A percentile compares a stretch with the other conserved stretches of the same genome.
Evolutionary conservation across 2,329 filamentous ascomycete species (phyloP).

Genomic region (Pseudovirgaria hyperparasitica): DNA sequence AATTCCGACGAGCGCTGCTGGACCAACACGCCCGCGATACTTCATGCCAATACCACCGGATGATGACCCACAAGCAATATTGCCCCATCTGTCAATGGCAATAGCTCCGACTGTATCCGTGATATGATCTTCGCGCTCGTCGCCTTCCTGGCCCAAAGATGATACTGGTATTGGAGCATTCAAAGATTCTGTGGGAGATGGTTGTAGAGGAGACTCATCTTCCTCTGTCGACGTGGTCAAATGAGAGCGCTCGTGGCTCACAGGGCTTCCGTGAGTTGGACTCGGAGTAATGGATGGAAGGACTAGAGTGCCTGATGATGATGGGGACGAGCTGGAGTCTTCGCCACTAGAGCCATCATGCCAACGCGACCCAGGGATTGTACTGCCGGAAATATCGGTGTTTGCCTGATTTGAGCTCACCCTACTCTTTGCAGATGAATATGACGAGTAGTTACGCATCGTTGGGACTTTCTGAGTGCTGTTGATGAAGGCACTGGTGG

Average conservation of each 20-base stretch:
- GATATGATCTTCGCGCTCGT: slow-evolving; percentile 55
- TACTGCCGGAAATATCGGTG: slow-evolving; percentile 11
- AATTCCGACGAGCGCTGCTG: slow-evolving; percentile 83
- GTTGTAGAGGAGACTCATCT: slow-evolving; percentile 8
- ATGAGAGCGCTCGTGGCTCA: slow-evolving; percentile 7
- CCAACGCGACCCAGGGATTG: slow-evolving; percentile 9
- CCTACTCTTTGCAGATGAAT: too few species aligned
- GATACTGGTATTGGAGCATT: slow-evolving; percentile 1
- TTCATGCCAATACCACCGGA: slow-evolving; percentile 99
- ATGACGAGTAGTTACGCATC: slow-evolving; percentile 11
- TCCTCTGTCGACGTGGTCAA: slow-evolving; percentile 7
- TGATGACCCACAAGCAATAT: slow-evolving; percentile 88
- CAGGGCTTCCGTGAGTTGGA: slow-evolving; percentile 5
- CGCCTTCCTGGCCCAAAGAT: slow-evolving; percentile 7
- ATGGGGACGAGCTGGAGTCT: slow-evolving; percentile 14
- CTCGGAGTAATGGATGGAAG: slow-evolving; percentile 11
- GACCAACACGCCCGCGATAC: slow-evolving; percentile 78
- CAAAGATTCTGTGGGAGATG: slow-evolving; percentile 2
- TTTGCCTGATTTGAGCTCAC: slow-evolving; percentile 13
- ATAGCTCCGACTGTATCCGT: slow-evolving; percentile 95
- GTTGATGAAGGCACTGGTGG: slow-evolving; percentile 28
- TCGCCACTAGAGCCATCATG: slow-evolving; percentile 25
- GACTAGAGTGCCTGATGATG: slow-evolving; percentile 13
- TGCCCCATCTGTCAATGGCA: slow-evolving; percentile 72
- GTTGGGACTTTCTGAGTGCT: slow-evolving; percentile 28